A percentile compares a stretch with the other conserved stretches of the same genome.
phyloP scores from a whole-genome alignment of 345 rosid genomes.

The Hibiscus trionum region DNA sequence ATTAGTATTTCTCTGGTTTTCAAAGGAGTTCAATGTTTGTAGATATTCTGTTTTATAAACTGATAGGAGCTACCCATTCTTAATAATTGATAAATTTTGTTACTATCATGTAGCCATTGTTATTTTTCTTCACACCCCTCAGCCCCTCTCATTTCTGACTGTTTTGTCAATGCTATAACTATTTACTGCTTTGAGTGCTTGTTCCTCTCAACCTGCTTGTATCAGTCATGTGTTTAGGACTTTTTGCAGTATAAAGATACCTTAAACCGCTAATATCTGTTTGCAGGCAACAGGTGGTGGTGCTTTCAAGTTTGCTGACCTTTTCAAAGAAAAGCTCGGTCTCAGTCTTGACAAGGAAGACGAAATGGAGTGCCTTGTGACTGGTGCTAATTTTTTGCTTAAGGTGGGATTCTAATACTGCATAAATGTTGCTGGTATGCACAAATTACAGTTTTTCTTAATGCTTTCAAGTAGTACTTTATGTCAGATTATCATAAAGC shows the following conservation, averaged over 20 bases:
- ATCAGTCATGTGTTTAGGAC: background rate
- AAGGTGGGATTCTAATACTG: conserved; percentile 44
- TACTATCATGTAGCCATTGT: background rate
- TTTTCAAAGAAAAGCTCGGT: conserved; percentile 81
- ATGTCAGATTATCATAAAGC: background rate
- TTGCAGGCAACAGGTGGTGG: conserved; percentile 98
- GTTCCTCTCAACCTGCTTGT: background rate
- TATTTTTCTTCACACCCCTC: background rate
- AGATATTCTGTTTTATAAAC: background rate
- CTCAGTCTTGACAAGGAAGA: conserved; percentile 80
- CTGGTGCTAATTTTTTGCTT: conserved; percentile 89
- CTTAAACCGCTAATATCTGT: conserved; percentile 18
- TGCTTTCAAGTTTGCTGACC: conserved; percentile 85
- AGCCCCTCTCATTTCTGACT: background rate
- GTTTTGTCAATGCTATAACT: background rate
- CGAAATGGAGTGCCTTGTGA: conserved; percentile 92
- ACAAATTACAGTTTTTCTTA: background rate
- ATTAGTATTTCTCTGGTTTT: conserved; percentile 3
- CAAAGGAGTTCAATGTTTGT: conserved; percentile 4
- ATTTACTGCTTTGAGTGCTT: background rate
- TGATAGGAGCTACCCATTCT: background rate
- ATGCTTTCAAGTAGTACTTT: background rate
- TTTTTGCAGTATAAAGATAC: background rate
- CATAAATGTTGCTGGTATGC: conserved; percentile 7
- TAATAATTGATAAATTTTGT: background rate